phyloP scores from a whole-genome alignment of 2,329 filamentous ascomycete genomes.

The Dactylellina sp. region DNA sequence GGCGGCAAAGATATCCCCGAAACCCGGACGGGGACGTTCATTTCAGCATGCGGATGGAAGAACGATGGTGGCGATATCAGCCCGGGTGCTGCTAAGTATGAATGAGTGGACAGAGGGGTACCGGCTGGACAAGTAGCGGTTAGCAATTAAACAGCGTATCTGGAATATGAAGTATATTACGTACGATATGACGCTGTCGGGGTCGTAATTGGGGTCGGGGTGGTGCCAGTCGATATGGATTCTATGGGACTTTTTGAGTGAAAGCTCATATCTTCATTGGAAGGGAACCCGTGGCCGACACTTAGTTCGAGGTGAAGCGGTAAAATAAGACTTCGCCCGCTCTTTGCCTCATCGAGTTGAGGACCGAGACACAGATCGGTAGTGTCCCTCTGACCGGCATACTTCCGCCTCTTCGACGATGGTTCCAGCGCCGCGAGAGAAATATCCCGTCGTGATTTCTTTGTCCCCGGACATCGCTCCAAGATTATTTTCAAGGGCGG shows the following conservation, averaged over 20 bases:
- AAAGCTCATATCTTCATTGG: constrained; percentile 10
- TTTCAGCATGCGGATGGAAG: constrained; percentile 4
- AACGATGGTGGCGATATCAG: constrained; percentile 10
- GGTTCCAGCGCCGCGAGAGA: neutral
- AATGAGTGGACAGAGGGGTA: constrained; percentile 5
- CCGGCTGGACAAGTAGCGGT: constrained; percentile 9
- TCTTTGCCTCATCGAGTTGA: neutral
- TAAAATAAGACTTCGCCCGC: neutral
- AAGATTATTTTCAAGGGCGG: constrained; percentile 28
- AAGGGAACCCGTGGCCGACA: neutral
- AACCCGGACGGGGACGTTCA: neutral
- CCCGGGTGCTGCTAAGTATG: constrained; percentile 11
- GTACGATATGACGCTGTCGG: constrained; percentile 27
- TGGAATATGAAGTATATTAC: neutral
- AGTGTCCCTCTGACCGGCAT: neutral
- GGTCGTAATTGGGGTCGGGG: constrained; percentile 1
- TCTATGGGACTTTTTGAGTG: constrained; percentile 24
- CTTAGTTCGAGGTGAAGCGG: constrained; percentile 1
- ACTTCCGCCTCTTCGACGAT: neutral
- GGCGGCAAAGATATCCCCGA: constrained; percentile 12
- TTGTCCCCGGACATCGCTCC: constrained; percentile 14
- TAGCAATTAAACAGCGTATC: neutral
- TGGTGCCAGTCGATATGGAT: constrained; percentile 6
- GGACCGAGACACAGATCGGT: neutral
- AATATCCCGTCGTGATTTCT: neutral